Conservation (phyloP, 2,329 filamentous ascomycete species). For the Botrytis elliptica region DNA sequence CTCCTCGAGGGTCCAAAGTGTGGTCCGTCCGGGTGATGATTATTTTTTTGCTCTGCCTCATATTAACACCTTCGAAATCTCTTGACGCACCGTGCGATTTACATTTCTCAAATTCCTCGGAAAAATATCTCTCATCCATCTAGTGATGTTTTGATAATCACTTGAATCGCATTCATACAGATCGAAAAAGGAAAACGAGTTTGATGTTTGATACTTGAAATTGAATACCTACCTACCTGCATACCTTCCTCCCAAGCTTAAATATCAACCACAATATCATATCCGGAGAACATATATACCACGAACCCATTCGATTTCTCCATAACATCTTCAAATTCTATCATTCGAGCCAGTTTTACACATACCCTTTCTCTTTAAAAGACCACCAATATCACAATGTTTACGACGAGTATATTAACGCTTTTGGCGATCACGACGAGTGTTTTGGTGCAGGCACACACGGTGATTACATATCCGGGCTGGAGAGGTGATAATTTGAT, state of each 20-base stretch:
- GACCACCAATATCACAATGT: constrained; percentile 1
- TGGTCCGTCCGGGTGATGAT: neutral
- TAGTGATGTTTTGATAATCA: constrained; percentile 5
- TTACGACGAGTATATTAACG: neutral
- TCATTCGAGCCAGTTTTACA: neutral
- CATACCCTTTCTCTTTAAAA: neutral
- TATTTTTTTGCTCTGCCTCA: neutral
- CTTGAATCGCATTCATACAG: neutral
- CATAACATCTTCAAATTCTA: neutral
- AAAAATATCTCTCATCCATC: neutral
- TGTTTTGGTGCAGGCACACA: constrained; percentile 43
- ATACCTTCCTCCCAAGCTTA: neutral
- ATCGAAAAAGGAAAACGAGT: neutral
- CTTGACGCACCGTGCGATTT: neutral
- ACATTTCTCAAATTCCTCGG: too few species aligned
- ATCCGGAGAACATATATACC: neutral
- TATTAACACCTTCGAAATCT: neutral
- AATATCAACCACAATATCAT: neutral
- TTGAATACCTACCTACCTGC: neutral
- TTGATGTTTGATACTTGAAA: neutral
- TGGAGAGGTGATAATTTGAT: constrained; percentile 44
- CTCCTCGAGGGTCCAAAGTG: constrained; percentile 9
- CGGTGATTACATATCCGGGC: constrained; percentile 42
- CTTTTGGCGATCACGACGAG: constrained; percentile 11
- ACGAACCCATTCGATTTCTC: neutral